Percentiles rank a stretch among this genome's conserved stretches.
phyloP scores from a whole-genome alignment of 2,329 filamentous ascomycete species.

The Fusarium zealandicum region DNA sequence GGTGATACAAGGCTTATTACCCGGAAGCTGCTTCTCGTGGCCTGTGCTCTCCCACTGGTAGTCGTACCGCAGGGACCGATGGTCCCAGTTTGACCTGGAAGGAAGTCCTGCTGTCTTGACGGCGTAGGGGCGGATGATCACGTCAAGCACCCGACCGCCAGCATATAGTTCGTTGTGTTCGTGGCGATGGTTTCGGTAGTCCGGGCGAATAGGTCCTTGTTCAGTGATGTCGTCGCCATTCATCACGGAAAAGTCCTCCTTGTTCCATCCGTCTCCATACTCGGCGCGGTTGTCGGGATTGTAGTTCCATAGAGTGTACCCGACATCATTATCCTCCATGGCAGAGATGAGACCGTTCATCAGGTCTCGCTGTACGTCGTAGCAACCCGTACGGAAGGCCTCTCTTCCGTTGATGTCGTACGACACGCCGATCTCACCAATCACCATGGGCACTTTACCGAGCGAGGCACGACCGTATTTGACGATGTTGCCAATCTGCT shows the following conservation, averaged over 20 bases:
- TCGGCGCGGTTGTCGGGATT: slow-evolving; percentile 49
- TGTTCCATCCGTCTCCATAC: slow-evolving; percentile 53
- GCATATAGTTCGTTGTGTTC: slow-evolving; percentile 48
- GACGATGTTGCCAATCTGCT: slow-evolving; percentile 49
- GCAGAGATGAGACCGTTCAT: slow-evolving; percentile 50
- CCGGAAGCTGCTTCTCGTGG: slow-evolving; percentile 12
- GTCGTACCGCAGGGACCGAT: slow-evolving; percentile 45
- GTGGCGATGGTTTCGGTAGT: slow-evolving; percentile 46
- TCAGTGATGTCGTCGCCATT: slow-evolving; percentile 46
- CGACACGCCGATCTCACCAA: slow-evolving; percentile 52
- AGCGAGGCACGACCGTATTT: slow-evolving; percentile 45
- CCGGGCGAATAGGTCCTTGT: slow-evolving; percentile 36
- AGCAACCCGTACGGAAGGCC: slow-evolving; percentile 49
- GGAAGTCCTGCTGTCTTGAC: slow-evolving; percentile 50
- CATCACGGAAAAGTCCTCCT: slow-evolving; percentile 52
- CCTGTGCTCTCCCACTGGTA: slow-evolving; percentile 43
- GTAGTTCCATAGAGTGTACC: slow-evolving; percentile 52
- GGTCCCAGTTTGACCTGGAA: slow-evolving; percentile 46
- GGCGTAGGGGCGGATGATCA: slow-evolving; percentile 52
- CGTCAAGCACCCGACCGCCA: slow-evolving; percentile 49
- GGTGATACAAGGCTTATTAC: slow-evolving; percentile 40
- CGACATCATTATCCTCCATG: slow-evolving; percentile 50
- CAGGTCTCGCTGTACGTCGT: slow-evolving; percentile 50
- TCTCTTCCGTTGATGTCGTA: slow-evolving; percentile 50
- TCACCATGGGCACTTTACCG: slow-evolving; percentile 46